phyloP scores from a whole-genome alignment of 2,329 filamentous ascomycete genomes.

The Colletotrichum endophyticum region DNA sequence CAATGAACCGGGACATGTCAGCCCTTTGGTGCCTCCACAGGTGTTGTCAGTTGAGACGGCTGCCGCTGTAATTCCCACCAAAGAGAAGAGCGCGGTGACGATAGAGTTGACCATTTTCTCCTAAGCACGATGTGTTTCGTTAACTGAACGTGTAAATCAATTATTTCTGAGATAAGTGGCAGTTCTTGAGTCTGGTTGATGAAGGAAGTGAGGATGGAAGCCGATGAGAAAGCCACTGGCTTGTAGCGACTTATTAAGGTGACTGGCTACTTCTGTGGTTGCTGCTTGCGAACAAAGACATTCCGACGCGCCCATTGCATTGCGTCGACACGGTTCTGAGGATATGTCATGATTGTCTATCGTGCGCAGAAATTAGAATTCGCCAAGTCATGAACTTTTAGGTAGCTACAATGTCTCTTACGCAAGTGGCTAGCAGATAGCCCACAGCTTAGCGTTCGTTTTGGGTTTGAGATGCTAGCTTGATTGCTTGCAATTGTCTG shows the following conservation, averaged over 20 bases:
- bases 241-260: not conserved
- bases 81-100: not conserved
- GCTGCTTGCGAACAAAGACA: not conserved
- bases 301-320: not conserved
- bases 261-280: not conserved
- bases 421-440: not conserved
- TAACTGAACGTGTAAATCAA: not conserved
- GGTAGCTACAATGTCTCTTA: not conserved
- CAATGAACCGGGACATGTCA: slow-evolving; percentile 35
- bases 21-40: slow-evolving; percentile 42
- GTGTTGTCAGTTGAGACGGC: slow-evolving; percentile 34
- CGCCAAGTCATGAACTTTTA: not conserved
- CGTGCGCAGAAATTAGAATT: not conserved
- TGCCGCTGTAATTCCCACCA: not conserved
- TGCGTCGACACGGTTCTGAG: not conserved
- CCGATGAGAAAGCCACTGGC: not conserved
- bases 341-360: not conserved
- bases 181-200: not conserved
- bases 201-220: not conserved
- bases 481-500: not conserved
- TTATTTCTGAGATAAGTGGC: not conserved
- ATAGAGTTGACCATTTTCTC: not conserved
- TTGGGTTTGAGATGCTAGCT: not conserved
- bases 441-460: not conserved
- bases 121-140: not conserved